These are phyloP conservation scores for Candida incommunis DNA, from an alignment of 805 yeast species.

Conservation along the genomic window DNA sequence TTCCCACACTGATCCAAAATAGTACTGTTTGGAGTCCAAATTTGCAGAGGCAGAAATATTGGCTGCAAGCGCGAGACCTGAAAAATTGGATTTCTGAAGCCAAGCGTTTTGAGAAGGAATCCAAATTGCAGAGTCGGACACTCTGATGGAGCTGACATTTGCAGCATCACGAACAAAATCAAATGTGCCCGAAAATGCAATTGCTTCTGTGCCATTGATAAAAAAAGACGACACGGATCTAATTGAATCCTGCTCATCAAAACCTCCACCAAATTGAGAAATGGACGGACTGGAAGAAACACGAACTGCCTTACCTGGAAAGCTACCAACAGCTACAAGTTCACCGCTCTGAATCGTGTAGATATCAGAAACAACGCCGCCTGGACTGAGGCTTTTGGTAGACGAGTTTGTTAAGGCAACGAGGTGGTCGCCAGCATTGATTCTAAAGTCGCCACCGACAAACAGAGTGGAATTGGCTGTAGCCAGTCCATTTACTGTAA, in stretches of 20 bases:
- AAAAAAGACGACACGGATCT: constrained; percentile 8
- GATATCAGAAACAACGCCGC: constrained; percentile 4
- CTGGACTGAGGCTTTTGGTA: background rate
- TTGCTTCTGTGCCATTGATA: constrained; percentile 13
- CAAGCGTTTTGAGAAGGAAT: constrained; percentile 9
- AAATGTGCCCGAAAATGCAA: constrained; percentile 15
- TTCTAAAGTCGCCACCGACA: constrained; percentile 36
- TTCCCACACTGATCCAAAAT: constrained; percentile 19
- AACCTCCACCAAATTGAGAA: background rate
- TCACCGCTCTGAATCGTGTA: constrained; percentile 14
- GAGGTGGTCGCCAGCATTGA: constrained; percentile 9
- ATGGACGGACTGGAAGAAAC: constrained; percentile 1
- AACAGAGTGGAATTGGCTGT: constrained; percentile 23
- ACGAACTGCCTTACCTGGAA: constrained; percentile 23
- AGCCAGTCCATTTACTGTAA: constrained; percentile 25
- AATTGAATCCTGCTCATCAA: constrained; percentile 9
- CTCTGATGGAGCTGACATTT: background rate
- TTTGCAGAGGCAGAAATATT: constrained; percentile 6
- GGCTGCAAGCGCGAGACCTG: background rate
- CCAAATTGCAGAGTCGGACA: constrained; percentile 13
- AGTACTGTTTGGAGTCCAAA: constrained; percentile 4
- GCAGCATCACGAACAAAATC: constrained; percentile 6
- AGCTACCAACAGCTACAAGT: constrained; percentile 34
- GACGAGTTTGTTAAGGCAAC: background rate
- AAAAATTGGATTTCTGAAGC: constrained; percentile 8